Conservation (phyloP, 331 rosid species). For the Cydonia oblonga region DNA sequence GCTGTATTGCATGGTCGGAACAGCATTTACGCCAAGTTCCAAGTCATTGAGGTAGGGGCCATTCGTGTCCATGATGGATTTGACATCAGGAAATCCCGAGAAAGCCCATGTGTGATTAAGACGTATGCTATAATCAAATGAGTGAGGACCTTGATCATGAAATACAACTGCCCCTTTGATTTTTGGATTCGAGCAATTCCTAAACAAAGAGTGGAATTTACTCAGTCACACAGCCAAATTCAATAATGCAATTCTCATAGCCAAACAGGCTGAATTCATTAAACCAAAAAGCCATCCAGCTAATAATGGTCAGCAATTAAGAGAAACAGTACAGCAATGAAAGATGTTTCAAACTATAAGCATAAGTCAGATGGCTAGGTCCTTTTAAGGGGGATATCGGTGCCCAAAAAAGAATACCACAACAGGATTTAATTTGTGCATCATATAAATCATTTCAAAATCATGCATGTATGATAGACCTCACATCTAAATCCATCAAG, state of each 20-base stretch:
- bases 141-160: conserved; percentile 76
- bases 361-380: neutral
- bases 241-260: conserved; percentile 8
- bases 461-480: neutral
- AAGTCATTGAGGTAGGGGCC: conserved; percentile 87
- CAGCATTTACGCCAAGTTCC: conserved; percentile 59
- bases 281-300: neutral
- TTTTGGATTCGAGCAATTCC: conserved; percentile 79
- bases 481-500: neutral
- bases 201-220: conserved; percentile 23
- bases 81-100: conserved; percentile 76
- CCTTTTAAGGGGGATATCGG: no score
- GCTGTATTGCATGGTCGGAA: conserved; percentile 95
- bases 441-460: neutral
- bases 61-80: conserved; percentile 84
- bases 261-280: neutral
- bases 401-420: neutral
- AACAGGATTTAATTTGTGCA: neutral
- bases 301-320: neutral
- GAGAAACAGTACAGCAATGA: neutral
- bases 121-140: conserved; percentile 87
- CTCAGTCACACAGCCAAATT: conserved; percentile 9
- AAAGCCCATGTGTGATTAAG: conserved; percentile 99
- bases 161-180: conserved; percentile 87
- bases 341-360: neutral